Evolutionary conservation across 1,284 basidiomycete species (phyloP), one percentile per base, ranked within the genome.

Genomic region (Tilletia horrida): DNA sequence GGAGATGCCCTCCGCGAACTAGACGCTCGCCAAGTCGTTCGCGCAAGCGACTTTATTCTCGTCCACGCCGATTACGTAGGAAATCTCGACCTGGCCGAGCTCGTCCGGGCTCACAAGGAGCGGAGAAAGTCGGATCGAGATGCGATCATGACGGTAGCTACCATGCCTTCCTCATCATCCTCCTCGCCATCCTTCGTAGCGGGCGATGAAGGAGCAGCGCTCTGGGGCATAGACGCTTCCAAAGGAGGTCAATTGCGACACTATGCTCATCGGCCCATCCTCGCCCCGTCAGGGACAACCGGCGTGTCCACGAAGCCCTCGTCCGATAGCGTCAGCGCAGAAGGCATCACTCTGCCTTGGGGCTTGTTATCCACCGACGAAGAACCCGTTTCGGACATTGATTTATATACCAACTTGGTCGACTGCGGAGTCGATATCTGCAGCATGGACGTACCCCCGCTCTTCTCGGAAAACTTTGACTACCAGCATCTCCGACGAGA

Each of bases 381-480:
- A 16, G 65, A 70, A n/a, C 47, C 23, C 2, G 44, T 42, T 16
- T 71, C 73, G 3, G 90, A 93, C 72, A 83, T 93, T 14, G 91
- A 92, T 73, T 87, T 93, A 69, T 87, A 91, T 64, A 90, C 91
- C 79, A 92, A 93, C 82, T 84, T 93, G 57, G 88, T 93, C 67
- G 92, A 93, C 80, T 93, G 91, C 79, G 88, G 87, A 44, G 76
- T 81, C 62, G 77, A 81, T 66, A 71, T 81, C 35, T 81, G 80
- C 74, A 92, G 92, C n/a, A 89, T 91, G 31, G 91, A 93, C 84
- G 91, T 90, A 23, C 93, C 93, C 0, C 95, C 94, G 0, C 84
- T 97, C 3, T 98, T 97, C 84, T 94, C 96, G 76, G 96, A 98
- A 83, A 98, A 98, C 83, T 99, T 99, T 81, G 96, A 98, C 83